Evolutionary conservation across 2,329 filamentous ascomycete genomes (phyloP), one percentile per base, ranked within the genome.

Genomic region (Tetracladium maxilliforme): DNA sequence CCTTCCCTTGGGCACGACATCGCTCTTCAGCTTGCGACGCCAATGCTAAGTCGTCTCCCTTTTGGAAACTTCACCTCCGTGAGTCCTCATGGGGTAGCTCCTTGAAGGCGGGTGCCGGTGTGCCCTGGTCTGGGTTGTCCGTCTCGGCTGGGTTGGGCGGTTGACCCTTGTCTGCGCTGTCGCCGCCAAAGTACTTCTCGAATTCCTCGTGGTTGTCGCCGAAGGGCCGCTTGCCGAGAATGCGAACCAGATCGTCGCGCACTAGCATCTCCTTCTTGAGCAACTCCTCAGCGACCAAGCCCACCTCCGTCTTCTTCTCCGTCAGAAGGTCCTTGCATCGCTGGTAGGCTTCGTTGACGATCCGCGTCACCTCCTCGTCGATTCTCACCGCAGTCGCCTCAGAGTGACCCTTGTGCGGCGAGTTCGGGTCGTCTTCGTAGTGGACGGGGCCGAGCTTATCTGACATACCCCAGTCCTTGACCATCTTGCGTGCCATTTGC

Each of bases 401-500:
- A 13, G 83, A 87, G 56, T 95, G 98, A 0, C 90, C 90, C 61
- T 98, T 98, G 47, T 86, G 75, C 31, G 94, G 56, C 44, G 81
- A 74, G 47, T 81, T 79, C 34, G 79, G 68, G 43, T 83, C 66
- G 46, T 81, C 79, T 41, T 90, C 78, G 51, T 87, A 98, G 61
- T 92, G 80, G 34, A 98, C 64, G 35, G 86, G 86, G 16, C 87
- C 87, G 23, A 98, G 76, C 57, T 92, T 92, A 38, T 81, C 70
- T 20, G 80, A 92, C 90, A 98, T 98, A 38, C 90, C 90, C 76
- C 84, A 98, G 50, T 93, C 82, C n/a, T 87, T 98, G 16, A 98
- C 90, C 90, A 98, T 98, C 33, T 80, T 77, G 11, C 81, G 92
- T 4, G 90, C 92, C 79, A 94, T 87, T 29, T 75, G 70, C 3